Evolutionary conservation across 2,329 filamentous ascomycete species (phyloP), one percentile per base, ranked within the genome.

Genomic region (Elsinoe australis): DNA sequence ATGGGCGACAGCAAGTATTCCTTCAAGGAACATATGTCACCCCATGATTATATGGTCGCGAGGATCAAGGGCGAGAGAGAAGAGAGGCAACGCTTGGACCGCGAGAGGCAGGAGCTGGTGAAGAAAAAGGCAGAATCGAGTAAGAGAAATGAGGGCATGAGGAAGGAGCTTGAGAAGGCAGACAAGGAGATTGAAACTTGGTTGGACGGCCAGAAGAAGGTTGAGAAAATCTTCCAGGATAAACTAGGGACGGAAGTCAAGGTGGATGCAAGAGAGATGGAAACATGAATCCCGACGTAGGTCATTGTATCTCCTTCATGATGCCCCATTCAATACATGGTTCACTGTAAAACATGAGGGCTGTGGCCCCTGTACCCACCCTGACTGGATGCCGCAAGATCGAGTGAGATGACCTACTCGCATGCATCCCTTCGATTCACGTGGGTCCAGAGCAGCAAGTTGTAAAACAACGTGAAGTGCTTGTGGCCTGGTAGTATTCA

Each of bases 141-240:
- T 53, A 77, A 78, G 26, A 80, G 84, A 63, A 95, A 95, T 64
- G 94, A 94, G 69, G 87, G 87, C 68, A 79, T 90, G 56, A 95
- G 94, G 64, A 89, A 95, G 49, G 88, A 96, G 59, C 71, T 98
- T 41, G 88, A 85, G 15, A 95, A 85, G 59, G 70, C 98, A 52
- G 92, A 98, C 59, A 84, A 85, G 60, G 87, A 95, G 65, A 71
- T 96, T 50, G 92, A 96, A 68, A 89, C 86, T 60, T 95, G 95
- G 61, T 90, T 95, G 59, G 87, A 94, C 66, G 85, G 87, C 61
- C 61, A 83, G 70, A 12, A 14, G n/a, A 26, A 42, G 17, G 34
- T 54, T 9, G 47, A 54, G 47, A 51, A 54, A 32, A 36, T 50
- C 9, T 54, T 54, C 21, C 50, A 54, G 32, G 49, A 49, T 39